Base-by-base conservation (phyloP, 257 asterid genomes). In the Solanum chmielewskii region DNA sequence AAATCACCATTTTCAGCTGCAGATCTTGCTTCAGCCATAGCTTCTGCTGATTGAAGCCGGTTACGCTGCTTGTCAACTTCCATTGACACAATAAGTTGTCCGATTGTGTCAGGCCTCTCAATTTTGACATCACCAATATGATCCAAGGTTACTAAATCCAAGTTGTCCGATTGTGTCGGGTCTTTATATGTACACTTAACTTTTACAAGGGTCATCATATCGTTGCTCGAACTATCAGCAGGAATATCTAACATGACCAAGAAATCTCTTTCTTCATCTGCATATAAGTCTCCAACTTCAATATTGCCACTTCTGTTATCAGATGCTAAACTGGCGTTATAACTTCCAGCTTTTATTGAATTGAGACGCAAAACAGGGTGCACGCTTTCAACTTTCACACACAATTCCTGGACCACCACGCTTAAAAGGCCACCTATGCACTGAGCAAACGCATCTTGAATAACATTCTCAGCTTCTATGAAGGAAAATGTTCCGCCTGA, bases 371-470 rank as follows among this genome's bases (percentile, higher is more conserved):
- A 29, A n/a, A 16, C 47, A 2, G 93, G 92, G 86, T 93, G 92
- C 25, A 91, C n/a, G 87, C 99, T 93, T 89, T 95, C 98, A 0
- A 95, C 87, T 85, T 92, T 94, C 62, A 97, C 92, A 49, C 68
- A 85, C 25, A 94, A 76, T 35, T 93, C 97, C 90, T 97, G 99
- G 15, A 92, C 92, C 25, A 97, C 98, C 23, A 97, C 96, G 60
- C 99, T 97, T 87, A 97, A 86, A 49, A 97, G 93, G 15, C 99
- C 99, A 0, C 99, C 99, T 27, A 97, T 95, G 92, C 99, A 97
- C 89, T 97, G 99, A 3, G 99, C 99, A 80, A 97, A 97, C 25
- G 99, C 98, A n/a, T 97, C 99, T 90, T 97, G 99, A 86, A 97
- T 94, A 85, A 93, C 95, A 10, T 66, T 87, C 85, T 97, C 99